phyloP scores from a whole-genome alignment of 176 grass and related monocot species.

The Juncus effusus region DNA sequence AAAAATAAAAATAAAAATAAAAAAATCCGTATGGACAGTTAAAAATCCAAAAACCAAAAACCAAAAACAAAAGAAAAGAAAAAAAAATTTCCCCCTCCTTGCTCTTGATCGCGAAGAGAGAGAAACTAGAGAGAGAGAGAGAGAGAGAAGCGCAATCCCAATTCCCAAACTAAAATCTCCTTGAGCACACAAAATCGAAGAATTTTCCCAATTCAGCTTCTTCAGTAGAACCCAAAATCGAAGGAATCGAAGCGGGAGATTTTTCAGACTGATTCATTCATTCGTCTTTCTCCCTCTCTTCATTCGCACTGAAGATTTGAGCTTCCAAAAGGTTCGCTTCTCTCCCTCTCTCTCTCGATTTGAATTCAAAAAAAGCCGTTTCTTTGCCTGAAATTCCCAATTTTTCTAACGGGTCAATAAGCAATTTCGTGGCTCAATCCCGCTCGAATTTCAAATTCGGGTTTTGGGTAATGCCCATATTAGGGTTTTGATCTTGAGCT shows the following conservation, averaged over 20 bases:
- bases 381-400: constrained; percentile 6
- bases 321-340: constrained; percentile 23
- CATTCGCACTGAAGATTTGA: constrained; percentile 21
- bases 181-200: too few relatives aligned
- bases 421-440: constrained; percentile 3
- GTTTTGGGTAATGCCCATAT: neutral
- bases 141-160: constrained; percentile 12
- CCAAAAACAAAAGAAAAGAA: neutral
- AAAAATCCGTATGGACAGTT: constrained; percentile 9
- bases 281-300: constrained; percentile 19
- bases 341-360: neutral
- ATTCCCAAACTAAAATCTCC: constrained; percentile 5
- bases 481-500: constrained; percentile 32
- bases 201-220: too few relatives aligned
- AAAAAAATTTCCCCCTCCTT: constrained; percentile 16
- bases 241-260: neutral
- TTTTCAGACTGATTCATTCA: constrained; percentile 10
- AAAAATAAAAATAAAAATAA: neutral
- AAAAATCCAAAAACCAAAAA: constrained; percentile 22
- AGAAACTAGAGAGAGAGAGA: neutral
- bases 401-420: constrained; percentile 1
- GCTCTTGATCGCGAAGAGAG: constrained; percentile 27
- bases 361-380: neutral
- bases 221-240: too few relatives aligned
- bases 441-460: constrained; percentile 1